Evolutionary conservation across 2,329 filamentous ascomycete genomes (phyloP).

Genomic region (Tolypocladium pustulatum): DNA sequence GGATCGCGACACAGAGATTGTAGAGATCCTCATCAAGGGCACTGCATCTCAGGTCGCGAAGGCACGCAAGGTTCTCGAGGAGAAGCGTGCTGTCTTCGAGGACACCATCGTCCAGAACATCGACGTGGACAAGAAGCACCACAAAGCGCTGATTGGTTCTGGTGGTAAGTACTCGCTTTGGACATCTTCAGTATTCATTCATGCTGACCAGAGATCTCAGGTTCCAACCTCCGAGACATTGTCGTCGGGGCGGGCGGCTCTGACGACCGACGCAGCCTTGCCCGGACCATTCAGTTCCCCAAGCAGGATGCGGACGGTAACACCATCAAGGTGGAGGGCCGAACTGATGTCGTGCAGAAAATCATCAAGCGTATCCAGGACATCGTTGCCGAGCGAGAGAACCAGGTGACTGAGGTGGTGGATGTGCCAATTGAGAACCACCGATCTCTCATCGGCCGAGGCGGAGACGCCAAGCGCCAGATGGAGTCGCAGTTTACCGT

Average conservation of each 20-base stretch:
- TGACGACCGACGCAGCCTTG: slow-evolving; percentile 71
- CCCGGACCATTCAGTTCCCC: slow-evolving; percentile 89
- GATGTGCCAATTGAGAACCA: slow-evolving; percentile 89
- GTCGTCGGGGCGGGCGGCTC: slow-evolving; percentile 83
- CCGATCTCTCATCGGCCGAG: slow-evolving; percentile 79
- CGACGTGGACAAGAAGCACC: slow-evolving; percentile 89
- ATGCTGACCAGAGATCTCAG: slow-evolving; percentile 29
- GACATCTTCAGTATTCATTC: neutral
- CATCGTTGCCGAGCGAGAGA: slow-evolving; percentile 75
- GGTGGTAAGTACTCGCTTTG: slow-evolving; percentile 54
- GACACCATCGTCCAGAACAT: slow-evolving; percentile 77
- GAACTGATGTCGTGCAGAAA: slow-evolving; percentile 74
- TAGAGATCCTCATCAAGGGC: slow-evolving; percentile 86
- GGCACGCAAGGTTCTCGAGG: slow-evolving; percentile 81
- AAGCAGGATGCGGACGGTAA: slow-evolving; percentile 76
- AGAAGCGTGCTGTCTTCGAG: slow-evolving; percentile 80
- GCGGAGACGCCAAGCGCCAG: slow-evolving; percentile 75
- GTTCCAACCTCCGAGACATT: slow-evolving; percentile 75
- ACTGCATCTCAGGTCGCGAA: slow-evolving; percentile 84
- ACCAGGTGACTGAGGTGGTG: slow-evolving; percentile 65
- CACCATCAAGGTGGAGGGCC: slow-evolving; percentile 80
- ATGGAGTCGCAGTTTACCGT: slow-evolving; percentile 82
- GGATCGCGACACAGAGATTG: slow-evolving; percentile 61
- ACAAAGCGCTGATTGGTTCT: slow-evolving; percentile 78
- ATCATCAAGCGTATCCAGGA: slow-evolving; percentile 73